A percentile compares a stretch with the other conserved stretches of the same genome.
Evolutionary conservation across 164 flowering plant genomes (phyloP).

Genomic region (Akebia trifoliata): DNA sequence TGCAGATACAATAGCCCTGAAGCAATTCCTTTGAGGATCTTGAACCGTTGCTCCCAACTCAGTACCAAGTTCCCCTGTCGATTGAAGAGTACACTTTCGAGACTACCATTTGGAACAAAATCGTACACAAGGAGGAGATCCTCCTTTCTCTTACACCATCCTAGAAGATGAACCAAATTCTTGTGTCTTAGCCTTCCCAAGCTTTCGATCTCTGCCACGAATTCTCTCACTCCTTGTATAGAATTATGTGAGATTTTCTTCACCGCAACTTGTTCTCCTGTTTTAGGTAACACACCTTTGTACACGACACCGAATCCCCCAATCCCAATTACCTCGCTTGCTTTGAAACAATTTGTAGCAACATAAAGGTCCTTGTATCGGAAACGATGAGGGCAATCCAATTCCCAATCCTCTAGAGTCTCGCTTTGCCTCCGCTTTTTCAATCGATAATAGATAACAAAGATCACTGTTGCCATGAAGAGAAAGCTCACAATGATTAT

Average conservation of each 20-base stretch:
- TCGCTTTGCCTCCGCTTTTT: slow-evolving; percentile 1
- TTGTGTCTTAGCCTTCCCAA: slow-evolving; percentile 9
- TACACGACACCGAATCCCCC: slow-evolving; percentile 51
- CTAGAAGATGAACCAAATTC: slow-evolving; percentile 9
- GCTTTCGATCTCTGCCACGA: slow-evolving; percentile 9
- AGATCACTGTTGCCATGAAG: not conserved
- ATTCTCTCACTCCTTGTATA: slow-evolving; percentile 10
- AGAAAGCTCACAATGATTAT: not conserved
- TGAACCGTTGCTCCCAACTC: slow-evolving; percentile 35
- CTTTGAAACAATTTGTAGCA: slow-evolving; percentile 44
- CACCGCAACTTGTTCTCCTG: slow-evolving; percentile 16
- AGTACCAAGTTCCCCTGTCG: slow-evolving; percentile 12
- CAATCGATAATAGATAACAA: not conserved
- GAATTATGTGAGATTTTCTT: slow-evolving; percentile 9
- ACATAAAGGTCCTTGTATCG: slow-evolving; percentile 32
- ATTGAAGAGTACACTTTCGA: slow-evolving; percentile 23
- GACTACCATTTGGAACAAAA: slow-evolving; percentile 8
- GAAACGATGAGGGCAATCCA: slow-evolving; percentile 44
- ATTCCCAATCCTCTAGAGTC: slow-evolving; percentile 21
- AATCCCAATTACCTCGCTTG: slow-evolving; percentile 32
- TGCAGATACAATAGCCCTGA: slow-evolving; percentile 44
- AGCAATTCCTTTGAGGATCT: slow-evolving; percentile 39
- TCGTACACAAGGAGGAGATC: slow-evolving; percentile 13
- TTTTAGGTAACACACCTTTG: slow-evolving; percentile 22
- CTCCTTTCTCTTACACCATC: slow-evolving; percentile 6